Percentiles rank a stretch among this genome's conserved stretches.
These are phyloP conservation scores for Cyberlindnera mississippiensis DNA, from an alignment of 805 yeast species.

Conservation along the genomic window DNA sequence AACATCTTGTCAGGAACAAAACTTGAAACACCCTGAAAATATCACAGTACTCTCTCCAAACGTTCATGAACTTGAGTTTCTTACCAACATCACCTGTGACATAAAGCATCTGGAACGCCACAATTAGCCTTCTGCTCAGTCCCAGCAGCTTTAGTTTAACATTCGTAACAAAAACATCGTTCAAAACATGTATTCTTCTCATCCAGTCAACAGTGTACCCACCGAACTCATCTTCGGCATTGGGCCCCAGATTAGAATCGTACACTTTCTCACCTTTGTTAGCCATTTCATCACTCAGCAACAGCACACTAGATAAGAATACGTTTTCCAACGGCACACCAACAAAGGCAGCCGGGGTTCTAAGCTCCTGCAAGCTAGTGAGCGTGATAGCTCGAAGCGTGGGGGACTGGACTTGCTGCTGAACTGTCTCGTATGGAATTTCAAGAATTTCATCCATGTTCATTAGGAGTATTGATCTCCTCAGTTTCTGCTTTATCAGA, in stretches of 20 bases:
- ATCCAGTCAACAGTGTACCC: conserved; percentile 2
- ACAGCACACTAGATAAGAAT: conserved; percentile 4
- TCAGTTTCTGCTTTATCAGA: neutral
- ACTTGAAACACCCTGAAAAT: conserved; percentile 5
- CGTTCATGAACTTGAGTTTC: neutral
- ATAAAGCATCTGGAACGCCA: neutral
- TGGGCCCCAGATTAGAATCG: neutral
- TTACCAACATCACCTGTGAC: neutral
- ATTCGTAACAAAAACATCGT: conserved; percentile 3
- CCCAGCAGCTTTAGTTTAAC: neutral
- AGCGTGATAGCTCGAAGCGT: neutral
- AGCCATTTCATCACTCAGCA: conserved; percentile 3
- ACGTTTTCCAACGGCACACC: conserved; percentile 6
- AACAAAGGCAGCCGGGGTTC: neutral
- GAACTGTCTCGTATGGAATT: neutral
- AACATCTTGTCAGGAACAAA: conserved; percentile 3
- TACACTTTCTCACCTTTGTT: conserved; percentile 1
- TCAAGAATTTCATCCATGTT: neutral
- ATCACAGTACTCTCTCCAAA: conserved; percentile 9
- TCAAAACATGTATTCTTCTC: conserved; percentile 1
- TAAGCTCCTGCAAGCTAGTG: neutral
- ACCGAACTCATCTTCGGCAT: conserved; percentile 4
- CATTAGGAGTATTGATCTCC: neutral
- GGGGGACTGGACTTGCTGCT: neutral
- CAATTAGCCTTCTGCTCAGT: conserved; percentile 1